These are phyloP conservation scores for Austroboletus novae-zelandiae DNA, from an alignment of 1,284 basidiomycete species.

Conservation along the genomic window DNA sequence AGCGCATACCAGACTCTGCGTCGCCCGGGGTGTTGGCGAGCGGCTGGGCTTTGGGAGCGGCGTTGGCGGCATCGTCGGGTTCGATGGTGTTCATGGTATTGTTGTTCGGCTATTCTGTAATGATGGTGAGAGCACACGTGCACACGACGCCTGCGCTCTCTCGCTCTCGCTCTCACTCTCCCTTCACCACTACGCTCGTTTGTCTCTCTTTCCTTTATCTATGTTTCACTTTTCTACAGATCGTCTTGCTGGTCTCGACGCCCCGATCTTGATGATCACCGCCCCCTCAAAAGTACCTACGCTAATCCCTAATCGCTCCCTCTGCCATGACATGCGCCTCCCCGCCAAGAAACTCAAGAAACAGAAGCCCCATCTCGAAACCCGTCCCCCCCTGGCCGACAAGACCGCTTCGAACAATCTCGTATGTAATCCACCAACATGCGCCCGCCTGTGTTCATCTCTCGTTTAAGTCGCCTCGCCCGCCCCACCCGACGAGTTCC, in stretches of 20 bases:
- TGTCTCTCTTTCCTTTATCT: conserved; percentile 1
- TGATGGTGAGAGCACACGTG: no score
- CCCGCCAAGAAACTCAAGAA: conserved; percentile 24
- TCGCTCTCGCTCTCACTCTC: neutral
- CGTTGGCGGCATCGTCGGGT: conserved; percentile 54
- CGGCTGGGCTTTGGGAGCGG: conserved; percentile 27
- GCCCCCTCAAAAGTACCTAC: conserved; percentile 27
- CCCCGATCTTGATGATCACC: conserved; percentile 37
- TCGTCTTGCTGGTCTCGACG: conserved; percentile 43
- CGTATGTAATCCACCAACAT: conserved; percentile 30
- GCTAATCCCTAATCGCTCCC: conserved; percentile 24
- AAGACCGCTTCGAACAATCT: conserved; percentile 25
- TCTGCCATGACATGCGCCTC: conserved; percentile 16
- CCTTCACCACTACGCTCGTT: conserved; percentile 13
- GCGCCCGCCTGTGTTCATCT: conserved; percentile 10
- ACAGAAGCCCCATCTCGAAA: conserved; percentile 14
- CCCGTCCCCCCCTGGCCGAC: conserved; percentile 27
- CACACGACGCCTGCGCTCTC: no score
- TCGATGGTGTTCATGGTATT: conserved; percentile 51
- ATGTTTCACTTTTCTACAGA: conserved; percentile 37
- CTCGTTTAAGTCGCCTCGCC: conserved; percentile 15
- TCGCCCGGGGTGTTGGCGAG: conserved; percentile 57
- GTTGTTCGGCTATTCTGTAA: neutral
- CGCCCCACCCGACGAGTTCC: conserved; percentile 11
- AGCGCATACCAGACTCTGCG: conserved; percentile 64